These are phyloP conservation scores for Ogataea methanolica DNA, from an alignment of 805 yeast species.

Conservation along the genomic window DNA sequence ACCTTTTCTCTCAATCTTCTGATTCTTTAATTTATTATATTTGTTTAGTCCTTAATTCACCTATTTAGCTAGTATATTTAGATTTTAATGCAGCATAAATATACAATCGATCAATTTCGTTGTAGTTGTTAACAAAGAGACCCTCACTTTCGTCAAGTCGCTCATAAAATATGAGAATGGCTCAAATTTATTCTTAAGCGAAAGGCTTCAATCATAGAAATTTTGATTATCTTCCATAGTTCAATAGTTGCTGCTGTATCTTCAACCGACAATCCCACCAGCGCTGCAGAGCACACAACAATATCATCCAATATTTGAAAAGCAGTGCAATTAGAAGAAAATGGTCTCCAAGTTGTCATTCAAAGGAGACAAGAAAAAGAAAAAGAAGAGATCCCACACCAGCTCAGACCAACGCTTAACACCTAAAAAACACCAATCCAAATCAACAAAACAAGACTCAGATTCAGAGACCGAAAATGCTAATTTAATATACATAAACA, in stretches of 20 bases:
- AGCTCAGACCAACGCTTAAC: background rate
- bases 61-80: background rate
- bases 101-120: too few relatives aligned
- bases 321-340: too few relatives aligned
- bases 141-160: too few relatives aligned
- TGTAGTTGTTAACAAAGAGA: too few relatives aligned
- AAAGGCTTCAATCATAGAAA: too few relatives aligned
- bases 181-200: too few relatives aligned
- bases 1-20: too few relatives aligned
- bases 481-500: slow-evolving; percentile 21
- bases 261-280: background rate
- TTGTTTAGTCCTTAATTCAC: background rate
- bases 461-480: slow-evolving; percentile 1
- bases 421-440: background rate
- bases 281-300: too few relatives aligned
- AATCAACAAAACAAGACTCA: background rate
- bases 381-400: slow-evolving; percentile 10
- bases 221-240: too few relatives aligned
- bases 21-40: background rate
- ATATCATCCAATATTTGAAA: too few relatives aligned
- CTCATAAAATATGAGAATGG: too few relatives aligned
- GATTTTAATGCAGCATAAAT: background rate
- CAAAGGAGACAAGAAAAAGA: slow-evolving; percentile 26
- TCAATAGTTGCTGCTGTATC: background rate
- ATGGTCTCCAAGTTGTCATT: slow-evolving; percentile 32